Percentiles rank a stretch among this genome's conserved stretches.
Evolutionary conservation across 2,329 filamentous ascomycete genomes (phyloP).

Genomic region (Fusarium bulbicola): DNA sequence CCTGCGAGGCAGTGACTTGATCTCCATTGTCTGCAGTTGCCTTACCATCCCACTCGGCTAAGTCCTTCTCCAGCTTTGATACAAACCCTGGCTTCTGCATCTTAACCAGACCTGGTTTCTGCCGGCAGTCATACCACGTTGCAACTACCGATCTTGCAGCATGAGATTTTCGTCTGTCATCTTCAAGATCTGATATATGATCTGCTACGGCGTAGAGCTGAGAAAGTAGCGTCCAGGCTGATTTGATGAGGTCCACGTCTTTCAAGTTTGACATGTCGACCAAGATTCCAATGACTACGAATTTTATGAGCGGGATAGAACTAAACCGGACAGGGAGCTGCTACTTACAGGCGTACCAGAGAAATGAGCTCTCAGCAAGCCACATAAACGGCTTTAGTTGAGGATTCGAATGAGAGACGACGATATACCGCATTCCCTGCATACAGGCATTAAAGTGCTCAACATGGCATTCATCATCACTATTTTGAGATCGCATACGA

Average conservation of each 20-base stretch:
- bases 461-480: neutral
- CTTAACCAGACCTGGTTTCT: neutral
- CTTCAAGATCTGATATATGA: slow-evolving; percentile 4
- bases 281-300: slow-evolving; percentile 7
- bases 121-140: slow-evolving; percentile 19
- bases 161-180: slow-evolving; percentile 3
- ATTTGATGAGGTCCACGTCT: neutral
- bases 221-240: slow-evolving; percentile 1
- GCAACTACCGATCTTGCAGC: slow-evolving; percentile 15
- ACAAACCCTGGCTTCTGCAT: slow-evolving; percentile 19
- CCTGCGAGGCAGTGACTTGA: neutral
- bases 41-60: neutral
- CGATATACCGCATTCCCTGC: slow-evolving; percentile 7
- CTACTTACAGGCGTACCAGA: slow-evolving; percentile 19
- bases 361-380: neutral
- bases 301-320: neutral
- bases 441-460: slow-evolving; percentile 22
- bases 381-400: neutral
- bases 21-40: accelerated
- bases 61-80: neutral
- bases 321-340: accelerated
- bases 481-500: neutral
- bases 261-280: slow-evolving; percentile 10
- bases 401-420: neutral
- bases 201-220: neutral